Evolutionary conservation across 2,329 filamentous ascomycete genomes (phyloP).

Genomic region (Metarhizium robertsii): DNA sequence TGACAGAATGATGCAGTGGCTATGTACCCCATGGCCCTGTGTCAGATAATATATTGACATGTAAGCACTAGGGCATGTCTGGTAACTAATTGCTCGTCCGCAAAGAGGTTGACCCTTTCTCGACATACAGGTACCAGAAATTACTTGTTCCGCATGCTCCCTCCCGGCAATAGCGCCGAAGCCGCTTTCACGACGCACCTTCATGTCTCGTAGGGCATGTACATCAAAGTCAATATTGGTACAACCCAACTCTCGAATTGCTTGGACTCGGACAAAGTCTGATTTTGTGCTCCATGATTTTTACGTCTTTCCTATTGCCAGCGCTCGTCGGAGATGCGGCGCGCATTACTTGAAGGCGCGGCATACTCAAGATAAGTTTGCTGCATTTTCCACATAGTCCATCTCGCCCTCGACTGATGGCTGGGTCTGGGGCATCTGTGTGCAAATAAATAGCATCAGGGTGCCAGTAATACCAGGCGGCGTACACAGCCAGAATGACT

Average conservation of each 20-base stretch:
- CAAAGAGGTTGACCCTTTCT: not conserved
- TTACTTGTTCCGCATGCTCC: conserved; percentile 10
- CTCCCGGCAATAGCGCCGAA: conserved; percentile 12
- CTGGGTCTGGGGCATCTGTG: conserved; percentile 12
- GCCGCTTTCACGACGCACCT: conserved; percentile 8
- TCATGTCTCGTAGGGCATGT: conserved; percentile 10
- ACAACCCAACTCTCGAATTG: conserved; percentile 10
- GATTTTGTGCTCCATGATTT: conserved; percentile 11
- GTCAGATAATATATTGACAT: too few species aligned
- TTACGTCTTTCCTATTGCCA: conserved; percentile 8
- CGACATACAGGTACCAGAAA: conserved; percentile 16
- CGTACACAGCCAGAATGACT: conserved; percentile 15
- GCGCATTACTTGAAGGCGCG: not conserved
- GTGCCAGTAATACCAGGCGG: conserved; percentile 8
- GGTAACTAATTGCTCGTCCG: too few species aligned
- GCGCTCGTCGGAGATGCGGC: conserved; percentile 5
- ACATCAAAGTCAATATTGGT: conserved; percentile 16
- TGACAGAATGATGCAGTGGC: too few species aligned
- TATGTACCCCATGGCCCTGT: too few species aligned
- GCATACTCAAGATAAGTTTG: not conserved
- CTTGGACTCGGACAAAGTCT: conserved; percentile 15
- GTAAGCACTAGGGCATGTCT: too few species aligned
- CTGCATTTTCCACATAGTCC: conserved; percentile 12
- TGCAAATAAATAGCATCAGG: conserved; percentile 16
- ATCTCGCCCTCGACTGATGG: conserved; percentile 2